phyloP scores from a whole-genome alignment of 2,329 filamentous ascomycete species.

The Sclerotiophoma versabilis region DNA sequence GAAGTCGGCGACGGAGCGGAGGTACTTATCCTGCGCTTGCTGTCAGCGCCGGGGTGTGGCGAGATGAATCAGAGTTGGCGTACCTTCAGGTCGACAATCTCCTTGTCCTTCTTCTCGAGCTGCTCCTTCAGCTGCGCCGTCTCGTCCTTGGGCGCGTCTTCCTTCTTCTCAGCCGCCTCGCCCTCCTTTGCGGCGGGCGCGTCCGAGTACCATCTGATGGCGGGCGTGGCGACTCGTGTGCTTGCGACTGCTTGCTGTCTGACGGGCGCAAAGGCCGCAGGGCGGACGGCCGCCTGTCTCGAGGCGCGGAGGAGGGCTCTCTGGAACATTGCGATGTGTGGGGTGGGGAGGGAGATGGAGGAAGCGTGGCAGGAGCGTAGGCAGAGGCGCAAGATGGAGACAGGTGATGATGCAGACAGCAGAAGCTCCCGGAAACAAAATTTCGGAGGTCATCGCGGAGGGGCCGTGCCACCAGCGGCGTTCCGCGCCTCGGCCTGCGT shows the following conservation, averaged over 20 bases:
- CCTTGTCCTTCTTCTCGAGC: slow-evolving; percentile 74
- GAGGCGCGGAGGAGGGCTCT: slow-evolving; percentile 59
- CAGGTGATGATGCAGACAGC: slow-evolving; percentile 21
- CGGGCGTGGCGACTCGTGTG: slow-evolving; percentile 38
- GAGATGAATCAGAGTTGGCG: slow-evolving; percentile 15
- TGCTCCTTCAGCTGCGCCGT: slow-evolving; percentile 63
- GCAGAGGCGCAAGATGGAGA: slow-evolving; percentile 2
- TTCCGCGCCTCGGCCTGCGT: slow-evolving; percentile 30
- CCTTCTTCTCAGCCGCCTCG: slow-evolving; percentile 52
- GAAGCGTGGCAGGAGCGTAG: background rate
- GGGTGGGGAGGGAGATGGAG: background rate
- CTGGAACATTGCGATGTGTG: slow-evolving; percentile 56
- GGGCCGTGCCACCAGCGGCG: slow-evolving; percentile 3
- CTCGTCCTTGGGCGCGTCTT: slow-evolving; percentile 51
- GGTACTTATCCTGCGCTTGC: slow-evolving; percentile 79
- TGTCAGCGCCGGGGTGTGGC: background rate
- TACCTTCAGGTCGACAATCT: slow-evolving; percentile 87
- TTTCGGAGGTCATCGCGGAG: slow-evolving; percentile 23
- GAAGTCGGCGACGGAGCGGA: slow-evolving; percentile 94
- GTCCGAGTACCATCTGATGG: slow-evolving; percentile 56
- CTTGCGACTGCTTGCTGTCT: slow-evolving; percentile 42
- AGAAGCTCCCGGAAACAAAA: slow-evolving; percentile 30
- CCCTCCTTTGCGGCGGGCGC: slow-evolving; percentile 54
- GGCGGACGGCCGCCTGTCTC: slow-evolving; percentile 50
- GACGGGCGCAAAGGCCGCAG: slow-evolving; percentile 50